Conservation (phyloP, 192 early-diverging fungal species). For the Fimicolochytrium jonesii region DNA sequence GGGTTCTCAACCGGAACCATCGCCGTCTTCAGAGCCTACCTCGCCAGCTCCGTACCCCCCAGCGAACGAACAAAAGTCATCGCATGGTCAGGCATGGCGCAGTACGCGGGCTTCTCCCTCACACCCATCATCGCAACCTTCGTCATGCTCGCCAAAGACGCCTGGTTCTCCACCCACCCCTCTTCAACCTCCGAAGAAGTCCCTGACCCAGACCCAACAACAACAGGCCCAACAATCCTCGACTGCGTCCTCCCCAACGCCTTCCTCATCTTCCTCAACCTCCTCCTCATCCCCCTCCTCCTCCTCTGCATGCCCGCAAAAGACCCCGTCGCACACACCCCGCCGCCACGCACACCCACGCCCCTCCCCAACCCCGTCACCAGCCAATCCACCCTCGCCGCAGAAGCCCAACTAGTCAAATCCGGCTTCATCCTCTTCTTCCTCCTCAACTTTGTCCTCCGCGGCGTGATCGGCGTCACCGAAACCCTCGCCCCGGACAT, state of each 20-base stretch:
- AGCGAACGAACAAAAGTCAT: conserved; percentile 18
- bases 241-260: conserved; percentile 10
- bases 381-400: background rate
- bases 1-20: conserved; percentile 28
- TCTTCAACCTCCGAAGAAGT: background rate
- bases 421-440: conserved; percentile 27
- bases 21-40: conserved; percentile 19
- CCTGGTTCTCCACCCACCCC: conserved; percentile 1
- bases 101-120: conserved; percentile 34
- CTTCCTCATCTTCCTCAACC: conserved; percentile 6
- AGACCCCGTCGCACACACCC: conserved; percentile 11
- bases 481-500: conserved; percentile 30
- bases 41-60: conserved; percentile 10
- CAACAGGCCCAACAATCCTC: background rate
- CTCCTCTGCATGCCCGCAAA: conserved; percentile 7
- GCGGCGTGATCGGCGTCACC: conserved; percentile 30
- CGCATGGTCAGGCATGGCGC: conserved; percentile 32
- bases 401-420: conserved; percentile 1
- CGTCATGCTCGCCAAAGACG: conserved; percentile 3
- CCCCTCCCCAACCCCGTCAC: background rate
- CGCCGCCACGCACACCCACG: background rate
- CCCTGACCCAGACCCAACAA: background rate
- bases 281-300: conserved; percentile 1
- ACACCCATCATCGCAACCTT: conserved; percentile 27
- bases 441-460: conserved; percentile 27